phyloP scores from a whole-genome alignment of 208 protist species.

The Blechomonas ayalai region DNA sequence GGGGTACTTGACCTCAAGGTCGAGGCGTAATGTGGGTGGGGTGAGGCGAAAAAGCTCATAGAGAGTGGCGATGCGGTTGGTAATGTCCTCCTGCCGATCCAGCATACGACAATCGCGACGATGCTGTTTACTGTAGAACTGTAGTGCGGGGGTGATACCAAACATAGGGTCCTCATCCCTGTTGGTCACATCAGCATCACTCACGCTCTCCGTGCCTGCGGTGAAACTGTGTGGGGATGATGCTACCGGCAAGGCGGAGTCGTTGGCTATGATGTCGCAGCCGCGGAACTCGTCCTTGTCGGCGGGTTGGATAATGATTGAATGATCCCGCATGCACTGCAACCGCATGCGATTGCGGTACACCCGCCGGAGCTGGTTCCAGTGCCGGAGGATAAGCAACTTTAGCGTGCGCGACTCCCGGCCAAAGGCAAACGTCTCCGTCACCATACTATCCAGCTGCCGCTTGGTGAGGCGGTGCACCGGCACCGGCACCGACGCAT shows the following conservation, averaged over 20 bases:
- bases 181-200: neutral
- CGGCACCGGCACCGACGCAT: conserved; percentile 35
- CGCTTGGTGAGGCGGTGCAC: conserved; percentile 55
- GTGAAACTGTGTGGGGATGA: no score
- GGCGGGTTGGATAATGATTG: neutral
- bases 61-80: conserved; percentile 54
- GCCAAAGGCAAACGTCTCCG: conserved; percentile 48
- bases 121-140: conserved; percentile 1
- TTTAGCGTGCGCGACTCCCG: conserved; percentile 33
- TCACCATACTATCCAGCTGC: conserved; percentile 45
- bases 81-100: conserved; percentile 52
- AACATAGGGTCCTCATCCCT: neutral
- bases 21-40: conserved; percentile 42
- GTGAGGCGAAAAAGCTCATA: conserved; percentile 52
- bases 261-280: no score
- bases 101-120: conserved; percentile 17
- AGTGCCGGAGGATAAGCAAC: conserved; percentile 52
- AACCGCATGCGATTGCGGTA: conserved; percentile 17
- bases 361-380: conserved; percentile 19
- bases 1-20: conserved; percentile 79
- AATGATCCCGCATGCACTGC: conserved; percentile 6
- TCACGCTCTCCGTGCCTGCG: neutral
- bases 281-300: conserved; percentile 8
- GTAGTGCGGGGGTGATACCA: neutral
- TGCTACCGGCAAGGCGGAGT: neutral